These are phyloP conservation scores for Pestalotiopsis sp. DNA, from an alignment of 2,329 filamentous ascomycete species.

Conservation along the genomic window DNA sequence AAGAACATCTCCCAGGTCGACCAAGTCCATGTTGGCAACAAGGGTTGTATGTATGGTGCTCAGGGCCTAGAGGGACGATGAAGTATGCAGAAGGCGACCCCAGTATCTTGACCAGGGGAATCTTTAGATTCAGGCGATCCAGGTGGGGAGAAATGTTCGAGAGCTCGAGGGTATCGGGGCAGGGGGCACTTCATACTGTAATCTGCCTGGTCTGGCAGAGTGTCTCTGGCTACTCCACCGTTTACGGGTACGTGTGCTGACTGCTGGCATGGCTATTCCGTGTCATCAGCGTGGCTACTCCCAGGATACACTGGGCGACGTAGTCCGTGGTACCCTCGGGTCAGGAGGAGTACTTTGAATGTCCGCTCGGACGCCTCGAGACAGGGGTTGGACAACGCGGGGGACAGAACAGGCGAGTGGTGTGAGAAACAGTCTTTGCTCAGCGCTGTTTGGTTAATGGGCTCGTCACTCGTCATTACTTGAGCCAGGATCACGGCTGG, in stretches of 20 bases:
- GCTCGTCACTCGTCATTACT: not conserved
- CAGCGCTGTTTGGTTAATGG: not conserved
- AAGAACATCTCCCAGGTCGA: not conserved
- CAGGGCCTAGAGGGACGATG: not conserved
- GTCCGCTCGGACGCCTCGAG: not conserved
- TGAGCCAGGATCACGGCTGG: not conserved
- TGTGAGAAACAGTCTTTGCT: not conserved
- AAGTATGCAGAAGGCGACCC: not conserved
- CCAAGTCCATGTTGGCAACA: not conserved
- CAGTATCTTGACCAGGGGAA: not conserved
- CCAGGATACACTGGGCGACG: not conserved
- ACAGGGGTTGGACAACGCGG: not conserved
- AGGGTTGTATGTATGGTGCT: not conserved
- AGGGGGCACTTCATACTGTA: not conserved
- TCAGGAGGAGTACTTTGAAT: conserved; percentile 2
- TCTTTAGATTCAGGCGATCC: not conserved
- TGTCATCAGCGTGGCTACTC: not conserved
- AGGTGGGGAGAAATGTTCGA: not conserved
- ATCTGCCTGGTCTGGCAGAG: not conserved
- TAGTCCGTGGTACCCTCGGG: not conserved
- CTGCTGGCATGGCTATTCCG: not conserved
- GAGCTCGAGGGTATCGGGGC: not conserved
- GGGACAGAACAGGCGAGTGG: not conserved
- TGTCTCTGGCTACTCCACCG: not conserved
- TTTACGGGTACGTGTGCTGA: not conserved